A percentile compares a stretch with the other conserved stretches of the same genome.
phyloP scores from a whole-genome alignment of 1,139 yeast genomes.

The Candida frijolesensis region DNA sequence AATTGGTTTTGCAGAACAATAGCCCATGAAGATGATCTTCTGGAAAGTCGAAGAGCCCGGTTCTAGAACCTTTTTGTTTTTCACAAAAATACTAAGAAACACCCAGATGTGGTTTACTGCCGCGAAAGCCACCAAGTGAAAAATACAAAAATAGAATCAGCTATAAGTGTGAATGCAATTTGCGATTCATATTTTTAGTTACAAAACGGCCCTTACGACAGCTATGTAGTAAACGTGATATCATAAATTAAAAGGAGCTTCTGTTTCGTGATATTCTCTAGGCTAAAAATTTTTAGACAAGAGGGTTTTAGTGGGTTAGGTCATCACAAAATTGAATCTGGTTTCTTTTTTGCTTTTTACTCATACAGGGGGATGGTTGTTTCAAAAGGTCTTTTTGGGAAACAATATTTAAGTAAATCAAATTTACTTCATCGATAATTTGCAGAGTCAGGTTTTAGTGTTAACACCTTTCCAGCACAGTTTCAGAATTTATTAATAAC shows the following conservation, averaged over 20 bases:
- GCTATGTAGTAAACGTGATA: neutral
- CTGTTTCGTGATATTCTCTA: neutral
- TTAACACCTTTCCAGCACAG: neutral
- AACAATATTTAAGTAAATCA: neutral
- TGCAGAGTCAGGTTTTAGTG: neutral
- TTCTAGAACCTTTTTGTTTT: neutral
- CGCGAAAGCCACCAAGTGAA: neutral
- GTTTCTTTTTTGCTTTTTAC: neutral
- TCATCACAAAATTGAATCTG: neutral
- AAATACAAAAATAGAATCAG: neutral
- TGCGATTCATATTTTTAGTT: neutral
- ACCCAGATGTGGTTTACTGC: neutral
- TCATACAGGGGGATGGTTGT: neutral
- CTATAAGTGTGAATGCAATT: neutral
- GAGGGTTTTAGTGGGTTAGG: neutral
- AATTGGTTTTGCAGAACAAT: neutral
- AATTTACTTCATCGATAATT: neutral
- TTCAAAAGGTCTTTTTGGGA: slow-evolving; percentile 3
- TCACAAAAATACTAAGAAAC: neutral
- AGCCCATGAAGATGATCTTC: neutral
- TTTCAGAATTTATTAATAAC: neutral
- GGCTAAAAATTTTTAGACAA: neutral
- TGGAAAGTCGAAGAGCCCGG: neutral
- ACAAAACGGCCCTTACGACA: neutral
- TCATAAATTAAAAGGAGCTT: neutral